phyloP scores from a whole-genome alignment of 352 stramenopile genomes.

The Bremia lactucae region DNA sequence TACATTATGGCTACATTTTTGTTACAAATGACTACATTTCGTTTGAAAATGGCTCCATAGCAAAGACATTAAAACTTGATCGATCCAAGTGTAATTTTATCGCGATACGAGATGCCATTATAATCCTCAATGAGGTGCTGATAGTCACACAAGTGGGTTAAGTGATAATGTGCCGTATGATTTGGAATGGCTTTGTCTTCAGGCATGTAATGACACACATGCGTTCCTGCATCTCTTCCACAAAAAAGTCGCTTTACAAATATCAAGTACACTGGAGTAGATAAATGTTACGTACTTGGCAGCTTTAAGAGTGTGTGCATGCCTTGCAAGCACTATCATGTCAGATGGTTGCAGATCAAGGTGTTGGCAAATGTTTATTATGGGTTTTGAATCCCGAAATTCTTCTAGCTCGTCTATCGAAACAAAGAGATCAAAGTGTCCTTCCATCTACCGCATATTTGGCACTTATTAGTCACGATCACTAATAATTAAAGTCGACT shows the following conservation, averaged over 20 bases:
- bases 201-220: constrained; percentile 65
- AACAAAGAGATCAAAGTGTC: constrained; percentile 55
- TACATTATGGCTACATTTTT: constrained; percentile 5
- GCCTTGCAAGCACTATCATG: constrained; percentile 44
- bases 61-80: constrained; percentile 31
- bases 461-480: not conserved
- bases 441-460: constrained; percentile 33
- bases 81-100: constrained; percentile 27
- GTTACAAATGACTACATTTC: too few relatives aligned
- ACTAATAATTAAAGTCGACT: not conserved
- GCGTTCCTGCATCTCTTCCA: constrained; percentile 40
- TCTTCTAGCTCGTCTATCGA: constrained; percentile 28
- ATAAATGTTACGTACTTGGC: constrained; percentile 59
- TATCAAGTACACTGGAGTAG: too few relatives aligned
- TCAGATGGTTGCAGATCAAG: constrained; percentile 42
- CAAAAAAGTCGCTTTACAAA: not conserved
- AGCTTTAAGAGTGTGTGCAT: constrained; percentile 43
- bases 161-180: constrained; percentile 62
- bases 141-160: constrained; percentile 46
- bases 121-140: constrained; percentile 66
- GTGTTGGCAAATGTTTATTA: constrained; percentile 36
- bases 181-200: constrained; percentile 53
- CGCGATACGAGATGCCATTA: constrained; percentile 65
- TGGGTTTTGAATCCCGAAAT: constrained; percentile 37
- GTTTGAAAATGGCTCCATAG: too few relatives aligned